Conservation (phyloP, 352 stramenopile genomes). For the Phytophthora brassicae region DNA sequence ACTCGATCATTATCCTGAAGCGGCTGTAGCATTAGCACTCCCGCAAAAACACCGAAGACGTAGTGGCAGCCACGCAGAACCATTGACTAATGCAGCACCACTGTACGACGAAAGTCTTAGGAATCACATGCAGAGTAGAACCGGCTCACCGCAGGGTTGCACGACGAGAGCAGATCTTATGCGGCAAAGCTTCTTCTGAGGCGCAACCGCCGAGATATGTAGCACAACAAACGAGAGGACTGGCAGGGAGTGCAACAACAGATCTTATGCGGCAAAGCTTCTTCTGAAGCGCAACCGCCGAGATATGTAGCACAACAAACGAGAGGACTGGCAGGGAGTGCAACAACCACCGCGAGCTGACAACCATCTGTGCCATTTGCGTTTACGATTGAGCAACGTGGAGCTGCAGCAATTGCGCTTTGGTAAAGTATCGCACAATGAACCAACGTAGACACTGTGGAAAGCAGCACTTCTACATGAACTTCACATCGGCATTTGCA, state of each 20-base stretch:
- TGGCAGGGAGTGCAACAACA: slow-evolving; percentile 26
- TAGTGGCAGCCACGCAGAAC: background rate
- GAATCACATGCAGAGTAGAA: slow-evolving; percentile 19
- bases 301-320: slow-evolving; percentile 11
- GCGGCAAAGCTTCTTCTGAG: too few relatives aligned
- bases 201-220: slow-evolving; percentile 22
- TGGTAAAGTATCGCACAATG: too few relatives aligned
- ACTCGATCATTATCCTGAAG: slow-evolving; percentile 13
- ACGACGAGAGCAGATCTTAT: too few relatives aligned
- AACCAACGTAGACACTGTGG: too few relatives aligned
- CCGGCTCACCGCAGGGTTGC: background rate
- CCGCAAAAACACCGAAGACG: background rate
- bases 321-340: slow-evolving; percentile 22
- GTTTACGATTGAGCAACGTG: background rate
- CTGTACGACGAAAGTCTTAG: slow-evolving; percentile 12
- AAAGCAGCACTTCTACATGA: slow-evolving; percentile 17
- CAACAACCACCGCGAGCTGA: slow-evolving; percentile 30
- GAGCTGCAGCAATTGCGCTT: background rate
- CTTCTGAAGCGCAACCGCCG: too few relatives aligned
- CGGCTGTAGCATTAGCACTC: slow-evolving; percentile 25
- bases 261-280: too few relatives aligned
- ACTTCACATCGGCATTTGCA: slow-evolving; percentile 7
- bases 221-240: slow-evolving; percentile 20
- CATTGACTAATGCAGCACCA: slow-evolving; percentile 22
- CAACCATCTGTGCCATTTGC: slow-evolving; percentile 12